These are phyloP conservation scores for Mortierella sp. DNA, from an alignment of 371 early-diverging fungal genomes.

Conservation along the genomic window DNA sequence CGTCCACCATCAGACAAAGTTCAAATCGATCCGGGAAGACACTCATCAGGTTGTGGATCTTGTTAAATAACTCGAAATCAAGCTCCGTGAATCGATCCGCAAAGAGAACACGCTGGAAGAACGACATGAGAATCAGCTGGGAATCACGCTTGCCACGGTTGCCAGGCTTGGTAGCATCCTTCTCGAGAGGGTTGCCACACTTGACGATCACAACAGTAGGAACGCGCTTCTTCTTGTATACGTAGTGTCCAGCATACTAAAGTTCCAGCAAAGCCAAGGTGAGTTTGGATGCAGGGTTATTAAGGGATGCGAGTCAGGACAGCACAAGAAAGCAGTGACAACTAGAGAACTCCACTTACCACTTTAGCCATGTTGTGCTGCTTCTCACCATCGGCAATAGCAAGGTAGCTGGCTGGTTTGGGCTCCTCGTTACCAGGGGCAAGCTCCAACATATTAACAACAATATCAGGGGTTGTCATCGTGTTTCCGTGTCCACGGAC, in stretches of 20 bases:
- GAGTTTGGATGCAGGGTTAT: not conserved
- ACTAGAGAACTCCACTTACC: constrained; percentile 38
- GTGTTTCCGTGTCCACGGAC: constrained; percentile 67
- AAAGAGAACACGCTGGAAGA: constrained; percentile 77
- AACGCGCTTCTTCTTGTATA: constrained; percentile 53
- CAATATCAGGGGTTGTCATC: constrained; percentile 79
- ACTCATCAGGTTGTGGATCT: constrained; percentile 67
- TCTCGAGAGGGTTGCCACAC: constrained; percentile 62
- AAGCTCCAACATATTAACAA: constrained; percentile 75
- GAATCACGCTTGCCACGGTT: constrained; percentile 93
- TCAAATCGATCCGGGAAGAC: constrained; percentile 76
- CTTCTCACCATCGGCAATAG: constrained; percentile 91
- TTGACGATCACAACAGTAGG: constrained; percentile 70
- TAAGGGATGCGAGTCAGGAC: not conserved
- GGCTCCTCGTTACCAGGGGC: constrained; percentile 61
- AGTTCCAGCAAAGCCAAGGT: not conserved
- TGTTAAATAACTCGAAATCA: constrained; percentile 81
- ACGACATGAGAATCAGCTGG: constrained; percentile 88
- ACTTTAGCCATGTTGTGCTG: constrained; percentile 95
- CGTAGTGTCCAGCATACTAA: constrained; percentile 82
- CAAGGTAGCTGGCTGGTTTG: constrained; percentile 81
- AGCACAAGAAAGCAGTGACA: not conserved
- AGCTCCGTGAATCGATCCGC: constrained; percentile 82
- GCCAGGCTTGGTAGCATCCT: constrained; percentile 66
- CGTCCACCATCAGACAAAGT: constrained; percentile 82